Conservation (phyloP, 2,329 filamentous ascomycete species). For the Didymella segeticola region DNA sequence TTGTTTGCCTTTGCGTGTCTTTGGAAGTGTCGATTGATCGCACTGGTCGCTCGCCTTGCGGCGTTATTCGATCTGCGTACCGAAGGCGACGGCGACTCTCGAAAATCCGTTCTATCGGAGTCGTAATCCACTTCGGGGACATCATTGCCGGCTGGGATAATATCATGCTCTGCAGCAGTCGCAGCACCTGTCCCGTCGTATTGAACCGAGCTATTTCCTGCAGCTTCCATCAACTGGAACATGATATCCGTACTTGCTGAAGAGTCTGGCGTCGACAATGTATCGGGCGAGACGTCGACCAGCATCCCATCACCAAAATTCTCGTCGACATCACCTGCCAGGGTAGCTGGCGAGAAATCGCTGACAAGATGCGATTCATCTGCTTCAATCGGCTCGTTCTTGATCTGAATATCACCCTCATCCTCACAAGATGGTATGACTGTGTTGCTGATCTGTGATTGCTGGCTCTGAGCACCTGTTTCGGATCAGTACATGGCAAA, state of each 20-base stretch:
- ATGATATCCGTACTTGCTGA: neutral
- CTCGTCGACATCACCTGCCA: neutral
- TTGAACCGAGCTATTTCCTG: neutral
- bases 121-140: neutral
- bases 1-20: neutral
- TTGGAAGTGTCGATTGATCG: neutral
- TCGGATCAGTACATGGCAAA: neutral
- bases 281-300: neutral
- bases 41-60: neutral
- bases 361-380: neutral
- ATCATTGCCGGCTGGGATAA: neutral
- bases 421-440: neutral
- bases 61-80: neutral
- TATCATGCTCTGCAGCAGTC: too few species aligned
- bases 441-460: neutral
- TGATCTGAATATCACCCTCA: neutral
- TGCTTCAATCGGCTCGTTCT: neutral
- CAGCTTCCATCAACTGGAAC: neutral
- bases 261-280: neutral
- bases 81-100: neutral
- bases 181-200: neutral
- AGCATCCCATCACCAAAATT: too few species aligned
- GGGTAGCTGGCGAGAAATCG: neutral
- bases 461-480: neutral
- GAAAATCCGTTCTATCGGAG: constrained; percentile 8